Base-by-base conservation (phyloP, 1,284 basidiomycete species). In the Coriolopsis trogii region DNA sequence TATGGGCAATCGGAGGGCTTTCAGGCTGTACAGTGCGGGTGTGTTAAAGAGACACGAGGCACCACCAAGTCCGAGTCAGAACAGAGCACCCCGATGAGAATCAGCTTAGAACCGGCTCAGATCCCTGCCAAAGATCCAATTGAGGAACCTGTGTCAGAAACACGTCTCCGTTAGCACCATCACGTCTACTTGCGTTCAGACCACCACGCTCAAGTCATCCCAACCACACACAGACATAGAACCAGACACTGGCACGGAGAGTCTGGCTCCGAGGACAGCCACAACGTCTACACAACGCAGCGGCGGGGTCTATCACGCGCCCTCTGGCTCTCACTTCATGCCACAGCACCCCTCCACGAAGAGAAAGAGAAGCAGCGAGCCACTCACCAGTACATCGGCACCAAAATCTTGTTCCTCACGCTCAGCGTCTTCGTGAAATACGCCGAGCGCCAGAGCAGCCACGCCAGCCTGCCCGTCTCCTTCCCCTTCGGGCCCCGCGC, bases 361-460 rank as follows among this genome's bases (percentile, higher is more conserved):
- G 15, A 30, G 4, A 4, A 6, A 16, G 15, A n/a, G 23, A 23
- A 13, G 4, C 29, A 37, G 31, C 20, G 23, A 13, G 8, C n/a
- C 48, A 71, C 80, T 66, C 61, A 84, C 82, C 85, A 88, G 60
- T 89, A 89, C 20, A 79, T 76, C 18, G 87, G 86, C 2, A 91
- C 82, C 26, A 90, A 73, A 50, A 91, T 83, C 68, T 87, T 88
- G 69, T 94, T 95, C 65, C 89, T 73, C 66, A 82, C 66, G 60
- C 86, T 88, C 57, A 95, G 73, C 2, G 88, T 87, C 78, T 85
- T 84, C 5, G 87, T 89, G 63, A 89, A 87, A 69, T 93, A 91
- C 2, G 90, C 89, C 21, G 84, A 85, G 51, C 89, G 74, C 90
- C 90, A 91, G 33, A 90, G 71, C 23, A 91, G 71, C 86, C 87